Conservation (phyloP, 305 asterid genomes). For the Fraxinus ornus region DNA sequence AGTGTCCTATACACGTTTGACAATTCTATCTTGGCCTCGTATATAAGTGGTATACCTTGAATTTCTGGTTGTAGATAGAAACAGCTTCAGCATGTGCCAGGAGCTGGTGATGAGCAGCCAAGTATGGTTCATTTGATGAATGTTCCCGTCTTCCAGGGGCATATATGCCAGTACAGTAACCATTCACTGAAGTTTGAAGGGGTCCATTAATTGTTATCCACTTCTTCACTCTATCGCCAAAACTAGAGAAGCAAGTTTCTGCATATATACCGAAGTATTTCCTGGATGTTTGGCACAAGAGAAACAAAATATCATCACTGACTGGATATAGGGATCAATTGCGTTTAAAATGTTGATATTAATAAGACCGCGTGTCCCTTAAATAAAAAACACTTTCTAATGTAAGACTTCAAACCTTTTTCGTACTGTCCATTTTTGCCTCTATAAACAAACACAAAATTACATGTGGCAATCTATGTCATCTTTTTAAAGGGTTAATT, state of each 20-base stretch:
- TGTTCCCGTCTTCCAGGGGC: conserved; percentile 55
- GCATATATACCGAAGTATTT: conserved; percentile 59
- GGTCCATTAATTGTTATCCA: conserved; percentile 70
- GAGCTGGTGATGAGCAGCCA: conserved; percentile 59
- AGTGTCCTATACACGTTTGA: not conserved
- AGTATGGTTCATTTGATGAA: conserved; percentile 41
- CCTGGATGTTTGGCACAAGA: conserved; percentile 41
- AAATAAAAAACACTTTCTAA: not conserved
- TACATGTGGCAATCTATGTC: not conserved
- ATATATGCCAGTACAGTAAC: conserved; percentile 46
- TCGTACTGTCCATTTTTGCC: not conserved
- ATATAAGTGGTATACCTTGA: conserved; percentile 32
- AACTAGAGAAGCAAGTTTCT: conserved; percentile 53
- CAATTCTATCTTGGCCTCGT: not conserved
- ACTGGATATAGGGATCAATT: conserved; percentile 4
- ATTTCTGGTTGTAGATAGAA: conserved; percentile 43
- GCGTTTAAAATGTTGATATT: not conserved
- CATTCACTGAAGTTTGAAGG: conserved; percentile 54
- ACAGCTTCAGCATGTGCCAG: conserved; percentile 58
- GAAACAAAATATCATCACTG: conserved; percentile 24
- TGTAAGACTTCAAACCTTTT: not conserved
- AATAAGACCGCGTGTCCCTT: not conserved
- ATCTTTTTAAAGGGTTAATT: not conserved
- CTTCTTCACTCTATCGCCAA: conserved; percentile 61
- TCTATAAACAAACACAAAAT: not conserved